Evolutionary conservation across 768 basidiomycete species (phyloP), one percentile per base, ranked within the genome.

Genomic region (Rhizopogon rudus): DNA sequence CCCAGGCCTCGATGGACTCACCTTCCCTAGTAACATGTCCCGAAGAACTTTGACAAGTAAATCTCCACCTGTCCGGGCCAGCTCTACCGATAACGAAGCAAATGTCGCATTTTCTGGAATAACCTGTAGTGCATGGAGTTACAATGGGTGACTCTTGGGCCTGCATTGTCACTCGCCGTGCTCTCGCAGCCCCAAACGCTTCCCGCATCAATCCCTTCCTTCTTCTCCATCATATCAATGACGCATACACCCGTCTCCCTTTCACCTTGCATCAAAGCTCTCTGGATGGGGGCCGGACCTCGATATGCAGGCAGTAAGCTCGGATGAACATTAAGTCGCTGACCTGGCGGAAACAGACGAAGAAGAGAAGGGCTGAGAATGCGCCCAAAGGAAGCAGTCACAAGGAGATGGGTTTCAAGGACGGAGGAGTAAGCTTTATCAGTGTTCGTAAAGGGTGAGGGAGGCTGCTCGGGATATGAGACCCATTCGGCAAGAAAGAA

Each of bases 211-310:
- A 94, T 86, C 0, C 91, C 92, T 52, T 80, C 77, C 52, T 71
- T 78, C 48, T 75, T 63, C 61, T 85, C 83, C 52, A 82, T 75
- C 86, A 91, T 91, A 57, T 86, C 80, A 56, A 87, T 83, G 3
- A 98, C 78, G 56, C 84, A 89, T 1, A 96, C 92, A 0, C 92
- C 94, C 0, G 89, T 91, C 57, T 81, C 77, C 5, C 63, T 64
- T 49, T 84, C 84, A 2, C 82, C 83, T 56, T 86, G 82, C 43
- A 90, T 71, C 40, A 98, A 75, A 0, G 87, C 79, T 62, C 85
- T 88, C 63, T 97, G 94, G 40, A 98, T 90, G 0, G 94, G 94
- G 3, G 93, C 91, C 8, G 94, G 84, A 0, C 94, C 94, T n/a
- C 94, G 84, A 67, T 91, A 94, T 28, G 78, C 75, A 0, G 94